Evolutionary conservation across 2,329 filamentous ascomycete genomes (phyloP).

Genomic region (Huntiella omanensis): DNA sequence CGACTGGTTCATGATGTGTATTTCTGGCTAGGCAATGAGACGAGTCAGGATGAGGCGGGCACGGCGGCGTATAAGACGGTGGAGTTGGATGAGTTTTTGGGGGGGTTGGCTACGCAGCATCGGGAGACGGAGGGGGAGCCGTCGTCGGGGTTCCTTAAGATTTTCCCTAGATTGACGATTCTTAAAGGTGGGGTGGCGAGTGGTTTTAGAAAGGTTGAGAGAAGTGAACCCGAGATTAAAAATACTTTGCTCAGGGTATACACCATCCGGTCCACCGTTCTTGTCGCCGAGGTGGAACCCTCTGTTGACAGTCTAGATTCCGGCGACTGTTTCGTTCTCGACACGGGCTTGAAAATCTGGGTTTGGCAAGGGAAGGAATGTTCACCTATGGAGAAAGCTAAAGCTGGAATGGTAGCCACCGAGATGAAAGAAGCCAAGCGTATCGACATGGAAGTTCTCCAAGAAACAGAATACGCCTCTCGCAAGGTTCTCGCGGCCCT

Average conservation of each 20-base stretch:
- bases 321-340: conserved; percentile 45
- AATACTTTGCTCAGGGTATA: conserved; percentile 42
- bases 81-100: conserved; percentile 48
- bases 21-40: conserved; percentile 50
- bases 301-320: conserved; percentile 44
- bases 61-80: conserved; percentile 54
- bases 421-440: conserved; percentile 45
- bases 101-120: conserved; percentile 42
- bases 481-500: conserved; percentile 36
- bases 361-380: conserved; percentile 49
- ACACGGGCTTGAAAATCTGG: conserved; percentile 44
- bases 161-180: conserved; percentile 44
- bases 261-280: conserved; percentile 28
- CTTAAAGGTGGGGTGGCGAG: conserved; percentile 39
- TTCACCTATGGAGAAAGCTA: conserved; percentile 50
- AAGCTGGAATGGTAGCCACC: conserved; percentile 47
- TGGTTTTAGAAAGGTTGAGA: conserved; percentile 45
- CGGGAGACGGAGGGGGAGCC: conserved; percentile 42
- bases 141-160: conserved; percentile 37
- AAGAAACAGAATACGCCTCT: conserved; percentile 38
- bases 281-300: conserved; percentile 43
- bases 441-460: conserved; percentile 44
- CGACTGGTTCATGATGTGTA: conserved; percentile 44
- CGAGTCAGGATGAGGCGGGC: conserved; percentile 49
- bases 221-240: conserved; percentile 22